A percentile compares a stretch with the other conserved stretches of the same genome.
phyloP scores from a whole-genome alignment of 2,329 filamentous ascomycete species.

The Colletotrichum sp. region DNA sequence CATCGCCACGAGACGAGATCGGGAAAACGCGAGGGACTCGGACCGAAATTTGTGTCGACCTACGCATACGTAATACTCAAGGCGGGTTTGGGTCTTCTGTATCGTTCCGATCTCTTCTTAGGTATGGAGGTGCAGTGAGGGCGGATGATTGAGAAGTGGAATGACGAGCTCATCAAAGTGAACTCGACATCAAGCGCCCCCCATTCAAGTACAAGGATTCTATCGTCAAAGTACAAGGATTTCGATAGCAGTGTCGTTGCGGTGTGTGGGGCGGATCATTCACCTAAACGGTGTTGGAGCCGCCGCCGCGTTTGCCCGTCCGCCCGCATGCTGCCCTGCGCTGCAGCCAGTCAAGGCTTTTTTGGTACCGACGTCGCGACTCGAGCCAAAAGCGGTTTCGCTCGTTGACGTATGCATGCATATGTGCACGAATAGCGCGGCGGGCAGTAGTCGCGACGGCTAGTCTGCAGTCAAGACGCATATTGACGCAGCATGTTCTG shows the following conservation, averaged over 20 bases:
- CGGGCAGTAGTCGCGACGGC: neutral
- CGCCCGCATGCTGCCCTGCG: neutral
- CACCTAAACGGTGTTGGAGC: neutral
- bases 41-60: neutral
- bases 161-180: neutral
- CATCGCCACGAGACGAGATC: neutral
- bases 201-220: neutral
- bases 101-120: neutral
- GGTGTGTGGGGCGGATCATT: neutral
- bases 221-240: neutral
- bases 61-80: neutral
- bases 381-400: constrained; percentile 17
- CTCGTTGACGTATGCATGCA: constrained; percentile 13
- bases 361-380: constrained; percentile 15
- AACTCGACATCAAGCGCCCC: neutral
- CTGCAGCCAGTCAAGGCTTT: constrained; percentile 1
- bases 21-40: neutral
- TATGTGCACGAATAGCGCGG: constrained; percentile 1
- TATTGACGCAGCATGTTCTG: neutral
- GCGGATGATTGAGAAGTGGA: neutral
- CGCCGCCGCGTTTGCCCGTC: neutral
- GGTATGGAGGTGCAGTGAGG: neutral
- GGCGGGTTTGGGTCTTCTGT: neutral
- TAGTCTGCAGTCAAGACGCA: neutral
- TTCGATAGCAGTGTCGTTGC: neutral